Evolutionary conservation across 2,329 filamentous ascomycete genomes (phyloP).

Genomic region (Penicillium psychrosexuale): DNA sequence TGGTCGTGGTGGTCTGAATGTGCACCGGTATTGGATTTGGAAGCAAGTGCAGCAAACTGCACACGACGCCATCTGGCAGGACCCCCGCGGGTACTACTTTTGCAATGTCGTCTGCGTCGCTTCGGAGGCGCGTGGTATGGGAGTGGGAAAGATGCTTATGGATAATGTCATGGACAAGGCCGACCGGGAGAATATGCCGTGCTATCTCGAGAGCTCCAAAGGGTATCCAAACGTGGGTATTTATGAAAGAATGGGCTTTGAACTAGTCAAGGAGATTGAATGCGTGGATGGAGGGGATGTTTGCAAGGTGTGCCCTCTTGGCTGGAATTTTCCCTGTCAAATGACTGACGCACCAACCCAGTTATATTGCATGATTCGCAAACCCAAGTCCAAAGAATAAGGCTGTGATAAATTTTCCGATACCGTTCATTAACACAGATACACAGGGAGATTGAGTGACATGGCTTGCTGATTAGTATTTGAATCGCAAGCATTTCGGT

Average conservation of each 20-base stretch:
- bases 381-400: slow-evolving; percentile 15
- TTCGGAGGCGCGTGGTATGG: slow-evolving; percentile 62
- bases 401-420: no score
- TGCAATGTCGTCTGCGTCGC: slow-evolving; percentile 71
- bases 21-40: slow-evolving; percentile 69
- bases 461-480: not conserved
- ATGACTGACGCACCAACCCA: slow-evolving; percentile 9
- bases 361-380: slow-evolving; percentile 27
- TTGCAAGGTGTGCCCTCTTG: slow-evolving; percentile 45
- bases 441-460: not conserved
- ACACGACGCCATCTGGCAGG: slow-evolving; percentile 62
- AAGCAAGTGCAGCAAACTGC: slow-evolving; percentile 62
- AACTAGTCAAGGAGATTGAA: slow-evolving; percentile 61
- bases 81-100: slow-evolving; percentile 68
- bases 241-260: slow-evolving; percentile 68
- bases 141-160: slow-evolving; percentile 64
- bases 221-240: slow-evolving; percentile 67
- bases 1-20: slow-evolving; percentile 65
- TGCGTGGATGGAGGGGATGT: slow-evolving; percentile 61
- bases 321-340: not conserved
- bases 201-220: slow-evolving; percentile 69
- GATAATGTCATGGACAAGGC: slow-evolving; percentile 60
- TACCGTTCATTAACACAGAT: not conserved
- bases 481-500: not conserved
- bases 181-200: slow-evolving; percentile 61